phyloP scores from a whole-genome alignment of 202 grass and related monocot species.

The Carex sylvatica region DNA sequence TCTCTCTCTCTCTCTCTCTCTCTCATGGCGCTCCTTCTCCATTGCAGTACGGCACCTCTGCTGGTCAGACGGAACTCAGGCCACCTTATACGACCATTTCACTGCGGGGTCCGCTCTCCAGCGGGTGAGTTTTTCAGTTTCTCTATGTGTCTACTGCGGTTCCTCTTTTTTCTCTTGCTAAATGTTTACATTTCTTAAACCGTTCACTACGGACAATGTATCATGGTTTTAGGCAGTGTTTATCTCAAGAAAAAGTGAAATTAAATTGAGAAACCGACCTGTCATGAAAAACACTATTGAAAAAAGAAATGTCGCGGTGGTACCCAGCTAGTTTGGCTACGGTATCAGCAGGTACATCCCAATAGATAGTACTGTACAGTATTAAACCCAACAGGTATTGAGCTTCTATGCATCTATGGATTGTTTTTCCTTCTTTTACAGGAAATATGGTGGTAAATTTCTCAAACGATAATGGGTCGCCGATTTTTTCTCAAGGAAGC shows the following conservation, averaged over 20 bases:
- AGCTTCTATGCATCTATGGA: background rate
- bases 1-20: background rate
- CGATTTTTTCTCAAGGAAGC: slow-evolving; percentile 8
- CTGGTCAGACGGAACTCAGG: slow-evolving; percentile 20
- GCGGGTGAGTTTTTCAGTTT: background rate
- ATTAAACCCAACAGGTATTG: background rate
- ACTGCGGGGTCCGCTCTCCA: background rate
- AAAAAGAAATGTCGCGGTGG: background rate
- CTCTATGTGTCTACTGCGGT: background rate
- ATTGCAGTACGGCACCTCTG: slow-evolving; percentile 20
- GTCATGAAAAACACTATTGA: background rate
- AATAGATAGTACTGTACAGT: background rate
- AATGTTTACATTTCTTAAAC: background rate
- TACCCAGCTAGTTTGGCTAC: background rate
- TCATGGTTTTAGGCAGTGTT: background rate
- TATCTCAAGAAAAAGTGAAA: background rate
- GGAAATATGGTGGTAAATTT: slow-evolving; percentile 2
- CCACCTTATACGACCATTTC: background rate
- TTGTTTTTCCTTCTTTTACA: background rate
- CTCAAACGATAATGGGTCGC: background rate
- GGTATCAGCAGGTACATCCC: background rate
- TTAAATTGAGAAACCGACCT: background rate
- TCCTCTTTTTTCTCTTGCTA: background rate
- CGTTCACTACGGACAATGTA: background rate
- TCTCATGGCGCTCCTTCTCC: slow-evolving; percentile 48